These are phyloP conservation scores for Viridothelium virens DNA, from an alignment of 495 filamentous ascomycete genomes.

Conservation along the genomic window DNA sequence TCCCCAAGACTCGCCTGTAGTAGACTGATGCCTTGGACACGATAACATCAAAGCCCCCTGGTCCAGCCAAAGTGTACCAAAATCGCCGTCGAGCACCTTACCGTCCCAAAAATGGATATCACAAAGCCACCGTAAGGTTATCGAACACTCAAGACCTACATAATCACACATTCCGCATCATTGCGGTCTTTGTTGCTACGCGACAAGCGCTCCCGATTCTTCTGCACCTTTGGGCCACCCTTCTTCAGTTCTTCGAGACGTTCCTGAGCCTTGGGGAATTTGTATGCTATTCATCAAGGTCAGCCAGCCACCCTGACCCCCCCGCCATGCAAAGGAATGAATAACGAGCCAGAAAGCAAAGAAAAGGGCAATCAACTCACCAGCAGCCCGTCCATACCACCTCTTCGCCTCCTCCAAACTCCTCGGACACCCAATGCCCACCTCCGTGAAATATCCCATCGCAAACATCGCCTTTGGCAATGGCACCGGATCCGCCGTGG, in stretches of 20 bases:
- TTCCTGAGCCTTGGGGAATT: conserved; percentile 85
- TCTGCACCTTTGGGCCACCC: conserved; percentile 58
- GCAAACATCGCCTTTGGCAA: conserved; percentile 92
- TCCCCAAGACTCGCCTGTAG: too few species aligned
- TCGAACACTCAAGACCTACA: conserved; percentile 42
- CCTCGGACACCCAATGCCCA: conserved; percentile 79
- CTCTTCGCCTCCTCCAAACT: conserved; percentile 91
- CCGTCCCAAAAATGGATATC: neutral
- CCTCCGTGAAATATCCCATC: conserved; percentile 95
- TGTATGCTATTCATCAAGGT: conserved; percentile 57
- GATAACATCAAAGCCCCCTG: too few species aligned
- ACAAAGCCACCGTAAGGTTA: neutral
- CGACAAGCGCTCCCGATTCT: conserved; percentile 70
- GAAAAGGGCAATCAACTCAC: conserved; percentile 50
- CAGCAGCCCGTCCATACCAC: conserved; percentile 97
- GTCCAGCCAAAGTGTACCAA: too few species aligned
- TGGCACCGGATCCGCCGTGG: conserved; percentile 53
- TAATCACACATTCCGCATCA: conserved; percentile 75
- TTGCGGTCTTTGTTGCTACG: conserved; percentile 75
- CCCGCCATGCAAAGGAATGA: neutral
- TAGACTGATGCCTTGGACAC: too few species aligned
- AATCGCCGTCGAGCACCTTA: too few species aligned
- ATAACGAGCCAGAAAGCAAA: neutral
- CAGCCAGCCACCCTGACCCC: neutral
- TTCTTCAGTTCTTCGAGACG: conserved; percentile 86